Evolutionary conservation across 805 yeast species (phyloP).

Genomic region (Candida peoriensis): DNA sequence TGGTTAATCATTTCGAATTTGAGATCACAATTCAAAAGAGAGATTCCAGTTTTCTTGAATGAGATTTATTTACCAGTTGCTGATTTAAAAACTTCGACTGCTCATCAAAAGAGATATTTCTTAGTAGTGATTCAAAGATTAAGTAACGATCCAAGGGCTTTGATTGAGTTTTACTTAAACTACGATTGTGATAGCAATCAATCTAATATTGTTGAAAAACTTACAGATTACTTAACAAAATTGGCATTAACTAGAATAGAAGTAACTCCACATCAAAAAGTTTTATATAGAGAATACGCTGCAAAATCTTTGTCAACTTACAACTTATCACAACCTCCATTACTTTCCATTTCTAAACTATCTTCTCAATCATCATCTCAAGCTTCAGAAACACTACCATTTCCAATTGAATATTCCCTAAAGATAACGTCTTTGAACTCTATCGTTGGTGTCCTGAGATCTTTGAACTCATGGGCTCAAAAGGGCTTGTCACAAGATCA

Average conservation of each 20-base stretch:
- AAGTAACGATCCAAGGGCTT: constrained; percentile 82
- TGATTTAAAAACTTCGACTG: constrained; percentile 84
- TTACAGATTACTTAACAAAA: constrained; percentile 68
- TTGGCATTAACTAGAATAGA: constrained; percentile 67
- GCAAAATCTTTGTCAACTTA: constrained; percentile 65
- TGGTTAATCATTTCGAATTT: constrained; percentile 83
- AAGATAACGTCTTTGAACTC: constrained; percentile 78
- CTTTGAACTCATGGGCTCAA: constrained; percentile 85
- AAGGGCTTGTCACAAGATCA: constrained; percentile 39
- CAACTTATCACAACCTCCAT: constrained; percentile 68
- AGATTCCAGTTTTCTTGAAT: constrained; percentile 87
- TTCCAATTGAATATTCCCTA: constrained; percentile 78
- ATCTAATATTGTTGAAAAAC: constrained; percentile 81
- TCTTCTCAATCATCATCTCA: constrained; percentile 46
- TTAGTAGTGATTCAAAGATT: constrained; percentile 75
- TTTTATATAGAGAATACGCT: constrained; percentile 44
- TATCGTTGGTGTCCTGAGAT: constrained; percentile 74
- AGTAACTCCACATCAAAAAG: constrained; percentile 63
- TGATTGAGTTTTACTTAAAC: constrained; percentile 89
- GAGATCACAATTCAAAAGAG: constrained; percentile 84
- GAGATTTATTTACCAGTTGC: constrained; percentile 93
- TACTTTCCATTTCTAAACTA: constrained; percentile 65
- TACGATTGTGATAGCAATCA: constrained; percentile 85
- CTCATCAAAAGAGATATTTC: constrained; percentile 89
- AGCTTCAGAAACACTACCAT: constrained; percentile 39